Evolutionary conservation across 164 flowering plant genomes (phyloP).

Genomic region (Nelumbo lutea): DNA sequence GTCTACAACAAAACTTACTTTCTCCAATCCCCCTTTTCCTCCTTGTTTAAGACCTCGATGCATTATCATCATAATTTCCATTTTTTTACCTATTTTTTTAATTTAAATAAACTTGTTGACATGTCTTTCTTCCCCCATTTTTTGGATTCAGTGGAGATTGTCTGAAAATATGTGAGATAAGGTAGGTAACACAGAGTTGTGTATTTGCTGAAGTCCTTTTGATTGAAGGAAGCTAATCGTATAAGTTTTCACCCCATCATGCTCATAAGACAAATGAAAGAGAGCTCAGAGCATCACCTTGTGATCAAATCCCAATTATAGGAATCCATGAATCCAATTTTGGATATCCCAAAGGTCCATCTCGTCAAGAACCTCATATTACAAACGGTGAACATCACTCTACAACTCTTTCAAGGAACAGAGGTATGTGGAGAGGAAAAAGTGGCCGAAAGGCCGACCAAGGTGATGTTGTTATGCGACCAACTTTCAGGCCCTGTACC

Average conservation of each 20-base stretch:
- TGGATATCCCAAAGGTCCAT: conserved; percentile 58
- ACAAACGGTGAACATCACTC: conserved; percentile 29
- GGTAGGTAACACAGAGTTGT: conserved; percentile 6
- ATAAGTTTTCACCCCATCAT: conserved; percentile 26
- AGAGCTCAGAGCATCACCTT: conserved; percentile 70
- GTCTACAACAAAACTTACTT: conserved; percentile 17
- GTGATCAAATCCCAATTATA: conserved; percentile 61
- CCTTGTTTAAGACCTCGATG: conserved; percentile 12
- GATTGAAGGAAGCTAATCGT: conserved; percentile 6
- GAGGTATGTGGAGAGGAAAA: conserved; percentile 63
- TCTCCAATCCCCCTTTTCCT: conserved; percentile 21
- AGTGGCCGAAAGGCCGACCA: conserved; percentile 68
- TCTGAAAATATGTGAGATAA: conserved; percentile 16
- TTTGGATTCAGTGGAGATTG: conserved; percentile 26
- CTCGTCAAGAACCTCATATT: conserved; percentile 43
- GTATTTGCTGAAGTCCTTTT: conserved; percentile 18
- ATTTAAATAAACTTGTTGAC: conserved; percentile 37
- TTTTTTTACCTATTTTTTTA: conserved; percentile 19
- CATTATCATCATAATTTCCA: conserved; percentile 17
- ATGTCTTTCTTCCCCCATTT: conserved; percentile 21
- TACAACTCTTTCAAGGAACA: conserved; percentile 48
- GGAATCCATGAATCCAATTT: conserved; percentile 41
- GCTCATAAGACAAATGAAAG: conserved; percentile 87
- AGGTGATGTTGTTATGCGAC: conserved; percentile 47
- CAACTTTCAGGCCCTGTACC: conserved; percentile 54